phyloP scores from a whole-genome alignment of 2,329 filamentous ascomycete species.

The Neopestalotiopsis sp. region DNA sequence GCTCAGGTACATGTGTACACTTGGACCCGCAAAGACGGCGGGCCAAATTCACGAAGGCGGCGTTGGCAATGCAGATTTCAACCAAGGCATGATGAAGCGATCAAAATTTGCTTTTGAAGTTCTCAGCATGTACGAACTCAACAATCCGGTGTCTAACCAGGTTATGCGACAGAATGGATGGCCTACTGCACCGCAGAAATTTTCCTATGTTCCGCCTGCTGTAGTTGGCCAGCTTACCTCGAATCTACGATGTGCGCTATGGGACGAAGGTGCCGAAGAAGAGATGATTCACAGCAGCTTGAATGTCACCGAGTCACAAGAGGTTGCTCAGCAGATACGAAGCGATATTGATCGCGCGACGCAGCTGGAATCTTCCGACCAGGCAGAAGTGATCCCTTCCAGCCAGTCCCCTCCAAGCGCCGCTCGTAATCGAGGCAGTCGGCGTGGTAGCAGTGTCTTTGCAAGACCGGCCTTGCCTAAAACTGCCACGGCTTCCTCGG shows the following conservation, averaged over 20 bases:
- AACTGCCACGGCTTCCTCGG: slow-evolving; percentile 11
- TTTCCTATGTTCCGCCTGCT: slow-evolving; percentile 59
- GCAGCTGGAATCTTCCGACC: slow-evolving; percentile 32
- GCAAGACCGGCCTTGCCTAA: slow-evolving; percentile 18
- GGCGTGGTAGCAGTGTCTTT: slow-evolving; percentile 4
- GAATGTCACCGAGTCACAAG: slow-evolving; percentile 50
- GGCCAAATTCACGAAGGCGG: slow-evolving; percentile 53
- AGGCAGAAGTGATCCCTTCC: slow-evolving; percentile 36
- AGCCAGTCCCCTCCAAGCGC: slow-evolving; percentile 33
- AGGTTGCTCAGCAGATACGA: slow-evolving; percentile 56
- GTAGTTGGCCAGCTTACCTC: slow-evolving; percentile 62
- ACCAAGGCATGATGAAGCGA: slow-evolving; percentile 39
- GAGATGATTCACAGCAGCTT: slow-evolving; percentile 22
- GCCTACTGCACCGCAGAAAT: slow-evolving; percentile 55
- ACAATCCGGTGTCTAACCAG: slow-evolving; percentile 58
- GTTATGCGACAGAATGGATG: slow-evolving; percentile 61
- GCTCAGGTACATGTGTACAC: slow-evolving; percentile 63
- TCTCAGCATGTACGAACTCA: slow-evolving; percentile 64
- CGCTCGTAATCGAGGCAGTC: slow-evolving; percentile 17
- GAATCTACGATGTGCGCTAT: slow-evolving; percentile 59
- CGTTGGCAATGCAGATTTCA: slow-evolving; percentile 58
- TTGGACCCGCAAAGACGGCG: slow-evolving; percentile 51
- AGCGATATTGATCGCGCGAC: slow-evolving; percentile 50
- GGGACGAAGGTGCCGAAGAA: slow-evolving; percentile 37
- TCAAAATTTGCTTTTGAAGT: slow-evolving; percentile 57